Evolutionary conservation across 2,329 filamentous ascomycete genomes (phyloP).

Genomic region (Pseudopyricularia javanii): DNA sequence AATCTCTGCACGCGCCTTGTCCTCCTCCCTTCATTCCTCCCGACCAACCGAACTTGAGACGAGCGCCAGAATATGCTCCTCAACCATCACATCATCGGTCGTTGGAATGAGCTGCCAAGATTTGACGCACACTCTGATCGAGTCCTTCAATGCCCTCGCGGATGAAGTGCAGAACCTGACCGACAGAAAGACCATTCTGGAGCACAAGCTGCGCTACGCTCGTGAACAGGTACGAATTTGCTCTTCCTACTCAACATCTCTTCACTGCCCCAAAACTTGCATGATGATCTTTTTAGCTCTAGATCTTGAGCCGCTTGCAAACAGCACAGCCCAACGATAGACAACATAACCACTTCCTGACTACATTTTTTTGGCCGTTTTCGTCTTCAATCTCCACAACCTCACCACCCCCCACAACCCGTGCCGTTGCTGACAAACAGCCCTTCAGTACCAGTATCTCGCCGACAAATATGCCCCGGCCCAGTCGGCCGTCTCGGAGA

Average conservation of each 20-base stretch:
- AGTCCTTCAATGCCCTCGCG: slow-evolving; percentile 53
- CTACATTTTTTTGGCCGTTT: slow-evolving; percentile 6
- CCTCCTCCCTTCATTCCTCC: neutral
- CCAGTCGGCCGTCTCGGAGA: slow-evolving; percentile 54
- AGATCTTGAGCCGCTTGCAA: slow-evolving; percentile 59
- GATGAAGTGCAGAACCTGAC: slow-evolving; percentile 52
- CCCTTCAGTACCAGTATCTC: slow-evolving; percentile 45
- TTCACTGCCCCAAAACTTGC: slow-evolving; percentile 3
- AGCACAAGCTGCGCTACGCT: slow-evolving; percentile 55
- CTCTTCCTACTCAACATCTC: neutral
- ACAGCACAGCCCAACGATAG: slow-evolving; percentile 42
- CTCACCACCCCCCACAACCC: slow-evolving; percentile 3
- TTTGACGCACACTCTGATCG: slow-evolving; percentile 44
- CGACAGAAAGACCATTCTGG: slow-evolving; percentile 51
- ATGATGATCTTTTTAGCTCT: slow-evolving; percentile 59
- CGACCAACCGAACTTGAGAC: neutral
- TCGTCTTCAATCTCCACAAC: slow-evolving; percentile 8
- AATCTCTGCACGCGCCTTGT: neutral
- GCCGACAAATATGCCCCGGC: slow-evolving; percentile 57
- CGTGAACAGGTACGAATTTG: slow-evolving; percentile 47
- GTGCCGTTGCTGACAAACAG: neutral
- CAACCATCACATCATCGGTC: neutral
- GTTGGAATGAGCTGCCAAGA: slow-evolving; percentile 28
- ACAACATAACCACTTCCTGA: slow-evolving; percentile 36
- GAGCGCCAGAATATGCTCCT: neutral